Percentiles rank a stretch among this genome's conserved stretches.
phyloP scores from a whole-genome alignment of 2,329 filamentous ascomycete species.

The Venturia oleaginea region DNA sequence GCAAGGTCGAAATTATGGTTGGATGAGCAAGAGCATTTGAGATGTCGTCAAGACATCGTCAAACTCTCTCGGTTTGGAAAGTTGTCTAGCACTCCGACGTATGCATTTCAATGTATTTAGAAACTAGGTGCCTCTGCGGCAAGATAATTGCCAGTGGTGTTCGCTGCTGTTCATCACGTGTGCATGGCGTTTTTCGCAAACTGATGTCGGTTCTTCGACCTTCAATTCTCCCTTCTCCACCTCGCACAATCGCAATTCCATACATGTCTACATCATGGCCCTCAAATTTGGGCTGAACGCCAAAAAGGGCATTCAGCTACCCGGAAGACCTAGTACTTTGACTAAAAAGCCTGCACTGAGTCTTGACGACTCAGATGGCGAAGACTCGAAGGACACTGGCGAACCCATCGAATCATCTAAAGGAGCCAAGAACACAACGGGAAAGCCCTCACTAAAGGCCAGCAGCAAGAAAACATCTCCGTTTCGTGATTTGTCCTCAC shows the following conservation, averaged over 20 bases:
- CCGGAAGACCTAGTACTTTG: conserved; percentile 35
- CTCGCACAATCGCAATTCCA: background rate
- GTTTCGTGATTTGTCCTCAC: conserved; percentile 59
- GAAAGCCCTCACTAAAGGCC: conserved; percentile 24
- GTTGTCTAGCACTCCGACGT: background rate
- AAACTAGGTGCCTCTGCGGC: too few species aligned
- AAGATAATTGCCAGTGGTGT: background rate
- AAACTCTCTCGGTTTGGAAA: too few species aligned
- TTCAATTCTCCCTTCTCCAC: too few species aligned
- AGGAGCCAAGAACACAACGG: conserved; percentile 19
- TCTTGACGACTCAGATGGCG: conserved; percentile 45
- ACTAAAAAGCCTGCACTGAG: conserved; percentile 35
- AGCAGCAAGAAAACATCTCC: conserved; percentile 25
- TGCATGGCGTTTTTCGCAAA: background rate
- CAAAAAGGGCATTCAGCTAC: conserved; percentile 5
- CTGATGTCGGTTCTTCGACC: background rate
- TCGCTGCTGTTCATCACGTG: background rate
- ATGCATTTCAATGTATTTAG: background rate
- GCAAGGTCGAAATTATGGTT: too few species aligned
- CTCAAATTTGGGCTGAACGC: conserved; percentile 12
- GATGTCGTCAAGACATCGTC: too few species aligned
- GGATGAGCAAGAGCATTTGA: too few species aligned
- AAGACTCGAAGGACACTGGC: conserved; percentile 27
- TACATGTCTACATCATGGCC: conserved; percentile 8
- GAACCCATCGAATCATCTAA: conserved; percentile 37